phyloP scores from a whole-genome alignment of 169 alveolate genomes.

The Eimeria brunetti region DNA sequence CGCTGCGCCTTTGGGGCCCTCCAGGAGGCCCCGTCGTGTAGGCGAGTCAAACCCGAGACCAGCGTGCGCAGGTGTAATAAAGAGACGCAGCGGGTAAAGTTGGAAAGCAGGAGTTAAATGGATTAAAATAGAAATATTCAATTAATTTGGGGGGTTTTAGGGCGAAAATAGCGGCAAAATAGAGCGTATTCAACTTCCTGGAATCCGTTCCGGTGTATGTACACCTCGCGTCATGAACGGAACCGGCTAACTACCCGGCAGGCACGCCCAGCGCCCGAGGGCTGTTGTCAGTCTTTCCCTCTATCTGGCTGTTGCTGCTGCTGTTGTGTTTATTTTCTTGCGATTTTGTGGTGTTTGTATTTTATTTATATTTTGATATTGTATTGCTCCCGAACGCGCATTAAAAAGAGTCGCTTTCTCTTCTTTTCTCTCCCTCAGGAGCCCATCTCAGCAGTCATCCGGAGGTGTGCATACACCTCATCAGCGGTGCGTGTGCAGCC shows the following conservation, averaged over 20 bases:
- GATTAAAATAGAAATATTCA: not conserved
- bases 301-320: not conserved
- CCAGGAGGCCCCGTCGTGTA: conserved; percentile 29
- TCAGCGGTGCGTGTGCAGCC: conserved; percentile 57
- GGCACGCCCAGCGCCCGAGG: conserved; percentile 38
- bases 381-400: not conserved
- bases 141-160: not conserved
- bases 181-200: not conserved
- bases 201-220: not conserved
- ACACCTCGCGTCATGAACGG: not conserved
- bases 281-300: conserved; percentile 5
- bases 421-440: not conserved
- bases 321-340: not conserved
- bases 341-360: not conserved
- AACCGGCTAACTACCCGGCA: conserved; percentile 44
- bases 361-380: not conserved
- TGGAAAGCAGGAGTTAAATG: not conserved
- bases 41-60: not conserved
- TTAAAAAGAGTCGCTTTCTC: not conserved
- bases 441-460: not conserved
- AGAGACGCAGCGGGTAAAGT: not conserved
- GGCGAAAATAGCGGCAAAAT: not conserved
- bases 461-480: conserved; percentile 16
- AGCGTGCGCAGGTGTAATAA: not conserved
- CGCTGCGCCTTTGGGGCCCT: conserved; percentile 34